Base-by-base conservation (phyloP, 2,329 filamentous ascomycete species). In the Colletotrichum sp. region DNA sequence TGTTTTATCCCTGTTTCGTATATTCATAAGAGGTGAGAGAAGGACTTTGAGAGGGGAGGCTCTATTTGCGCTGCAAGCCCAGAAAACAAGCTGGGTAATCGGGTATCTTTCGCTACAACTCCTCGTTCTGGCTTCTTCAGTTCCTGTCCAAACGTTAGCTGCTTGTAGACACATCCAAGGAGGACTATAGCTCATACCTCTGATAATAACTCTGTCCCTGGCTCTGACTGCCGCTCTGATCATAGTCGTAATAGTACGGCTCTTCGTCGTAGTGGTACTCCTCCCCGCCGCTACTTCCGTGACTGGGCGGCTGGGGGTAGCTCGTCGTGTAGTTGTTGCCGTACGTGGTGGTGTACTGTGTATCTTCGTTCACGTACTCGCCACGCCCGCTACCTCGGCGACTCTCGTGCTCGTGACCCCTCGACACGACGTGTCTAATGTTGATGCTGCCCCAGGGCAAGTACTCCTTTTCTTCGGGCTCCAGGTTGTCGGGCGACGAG, bases 381-480 rank as follows among this genome's bases (percentile, higher is more conserved):
- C 80, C 84, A 18, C 81, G 82, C 10, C 84, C 82, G 78, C 86
- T 87, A 74, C 85, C 86, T 10, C 85, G 85, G 36, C 84, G 83
- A 78, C 87, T 87, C 74, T 87, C 84, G 9, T 83, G 83, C 78
- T 90, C 89, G 79, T 90, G 88, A 61, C 90, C 90, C 66, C 86
- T 84, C 9, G 87, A 82, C 0, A 91, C 83, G 30, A 91, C 85
- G 78, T 89, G 88, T 52, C 86, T 88, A 84, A 95, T 88, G 76
- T 89, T 93, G 78, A 94, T 83, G 24, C 93, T 90, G 43, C 94
- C 94, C 94, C 93, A 95, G 0, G 94, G 94, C 5, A 95, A 85
- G 0, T 94, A 92, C 8, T 91, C 86, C 4, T 91, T 87, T 15
- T 89, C 87, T 65, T 90, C 88, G 43, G 80, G 81, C 74, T 83